Percentiles rank a stretch among this genome's conserved stretches.
phyloP scores from a whole-genome alignment of 2,329 filamentous ascomycete genomes.

The Didymosphaeria variabile region DNA sequence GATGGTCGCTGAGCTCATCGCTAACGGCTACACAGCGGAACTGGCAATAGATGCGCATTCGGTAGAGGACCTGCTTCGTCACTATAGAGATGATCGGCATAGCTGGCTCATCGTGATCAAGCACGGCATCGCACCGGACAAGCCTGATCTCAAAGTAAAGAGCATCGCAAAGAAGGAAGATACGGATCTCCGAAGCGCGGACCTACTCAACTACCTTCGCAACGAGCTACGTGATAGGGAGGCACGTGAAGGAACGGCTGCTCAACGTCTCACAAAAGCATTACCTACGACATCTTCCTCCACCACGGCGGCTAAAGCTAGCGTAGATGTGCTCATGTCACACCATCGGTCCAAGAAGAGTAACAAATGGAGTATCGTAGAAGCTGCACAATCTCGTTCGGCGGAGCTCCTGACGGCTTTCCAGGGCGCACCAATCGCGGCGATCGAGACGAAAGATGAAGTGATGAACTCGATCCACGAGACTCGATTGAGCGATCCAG shows the following conservation, averaged over 20 bases:
- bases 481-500: slow-evolving; percentile 79
- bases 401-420: slow-evolving; percentile 74
- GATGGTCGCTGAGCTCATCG: slow-evolving; percentile 81
- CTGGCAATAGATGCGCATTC: slow-evolving; percentile 81
- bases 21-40: slow-evolving; percentile 86
- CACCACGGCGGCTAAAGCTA: slow-evolving; percentile 53
- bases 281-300: slow-evolving; percentile 22
- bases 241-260: slow-evolving; percentile 63
- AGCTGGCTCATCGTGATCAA: slow-evolving; percentile 92
- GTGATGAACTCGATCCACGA: slow-evolving; percentile 79
- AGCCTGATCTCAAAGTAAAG: slow-evolving; percentile 75
- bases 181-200: slow-evolving; percentile 75
- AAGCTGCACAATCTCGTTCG: slow-evolving; percentile 70
- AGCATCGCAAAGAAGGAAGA: slow-evolving; percentile 79
- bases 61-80: slow-evolving; percentile 79
- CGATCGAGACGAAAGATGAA: slow-evolving; percentile 86
- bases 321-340: slow-evolving; percentile 84
- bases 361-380: slow-evolving; percentile 85
- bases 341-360: slow-evolving; percentile 90
- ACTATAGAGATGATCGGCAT: slow-evolving; percentile 79
- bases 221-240: slow-evolving; percentile 83
- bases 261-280: slow-evolving; percentile 36
- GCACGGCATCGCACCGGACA: slow-evolving; percentile 67
- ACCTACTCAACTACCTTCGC: slow-evolving; percentile 82
- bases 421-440: slow-evolving; percentile 80